Percentiles rank a stretch among this genome's conserved stretches.
Conservation (phyloP, 176 grass and related monocot genomes). For the Oryza officinalis region DNA sequence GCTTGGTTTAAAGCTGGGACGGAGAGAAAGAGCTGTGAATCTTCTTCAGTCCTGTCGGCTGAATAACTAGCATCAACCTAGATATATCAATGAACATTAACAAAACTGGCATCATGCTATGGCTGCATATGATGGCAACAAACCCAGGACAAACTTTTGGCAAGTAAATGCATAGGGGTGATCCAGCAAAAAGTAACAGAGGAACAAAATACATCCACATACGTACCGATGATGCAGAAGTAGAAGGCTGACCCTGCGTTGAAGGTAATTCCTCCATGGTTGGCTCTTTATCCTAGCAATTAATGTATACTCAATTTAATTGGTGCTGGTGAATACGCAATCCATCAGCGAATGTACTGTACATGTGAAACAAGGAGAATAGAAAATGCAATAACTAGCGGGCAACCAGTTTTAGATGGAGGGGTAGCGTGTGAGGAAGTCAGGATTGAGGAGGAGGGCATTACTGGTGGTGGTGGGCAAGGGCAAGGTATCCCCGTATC, state of each 20-base stretch:
- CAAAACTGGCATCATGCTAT: neutral
- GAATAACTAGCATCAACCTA: conserved; percentile 65
- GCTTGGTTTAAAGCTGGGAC: conserved; percentile 74
- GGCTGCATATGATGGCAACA: neutral
- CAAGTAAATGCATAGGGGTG: neutral
- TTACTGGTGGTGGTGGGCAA: too few relatives aligned
- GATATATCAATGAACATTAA: neutral
- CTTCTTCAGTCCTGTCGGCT: conserved; percentile 30
- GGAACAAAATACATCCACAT: neutral
- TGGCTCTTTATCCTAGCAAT: neutral
- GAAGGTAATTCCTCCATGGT: conserved; percentile 14
- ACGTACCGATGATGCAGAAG: conserved; percentile 12
- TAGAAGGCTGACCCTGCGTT: neutral
- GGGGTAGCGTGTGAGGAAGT: too few relatives aligned
- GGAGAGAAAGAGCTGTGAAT: conserved; percentile 58
- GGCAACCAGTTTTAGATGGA: neutral
- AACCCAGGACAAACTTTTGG: neutral
- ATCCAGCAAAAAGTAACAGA: neutral
- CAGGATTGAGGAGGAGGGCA: too few relatives aligned
- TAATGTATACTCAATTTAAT: too few relatives aligned
- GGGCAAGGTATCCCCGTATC: too few relatives aligned
- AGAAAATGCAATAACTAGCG: neutral
- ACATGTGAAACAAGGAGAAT: neutral
- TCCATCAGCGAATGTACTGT: neutral
- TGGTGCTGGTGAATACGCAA: neutral